These are phyloP conservation scores for Microcyclosporella mali DNA, from an alignment of 2,329 filamentous ascomycete species.

Conservation along the genomic window DNA sequence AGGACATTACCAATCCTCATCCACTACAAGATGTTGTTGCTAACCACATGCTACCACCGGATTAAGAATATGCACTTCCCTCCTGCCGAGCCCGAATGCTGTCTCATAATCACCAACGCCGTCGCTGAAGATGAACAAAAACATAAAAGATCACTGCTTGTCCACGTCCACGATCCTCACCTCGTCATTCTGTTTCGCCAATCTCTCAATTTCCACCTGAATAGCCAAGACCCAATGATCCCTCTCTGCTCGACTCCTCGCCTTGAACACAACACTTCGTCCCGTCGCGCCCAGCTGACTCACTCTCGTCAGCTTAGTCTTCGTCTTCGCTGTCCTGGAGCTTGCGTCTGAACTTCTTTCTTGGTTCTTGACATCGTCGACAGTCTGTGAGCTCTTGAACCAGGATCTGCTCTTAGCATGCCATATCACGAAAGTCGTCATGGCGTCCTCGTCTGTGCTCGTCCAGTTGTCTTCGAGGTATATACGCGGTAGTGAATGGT, in stretches of 20 bases:
- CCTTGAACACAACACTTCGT: constrained; percentile 59
- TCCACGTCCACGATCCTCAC: constrained; percentile 36
- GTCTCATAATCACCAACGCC: no score
- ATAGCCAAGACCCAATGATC: constrained; percentile 64
- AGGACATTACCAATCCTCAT: no score
- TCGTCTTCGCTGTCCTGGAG: constrained; percentile 24
- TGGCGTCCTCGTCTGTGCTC: constrained; percentile 58
- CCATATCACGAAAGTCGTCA: constrained; percentile 63
- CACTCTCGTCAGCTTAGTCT: constrained; percentile 51
- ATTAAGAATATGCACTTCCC: no score
- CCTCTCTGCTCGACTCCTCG: constrained; percentile 57
- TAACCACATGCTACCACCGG: no score
- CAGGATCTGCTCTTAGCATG: constrained; percentile 52
- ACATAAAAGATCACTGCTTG: constrained; percentile 1
- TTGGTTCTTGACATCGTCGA: constrained; percentile 26
- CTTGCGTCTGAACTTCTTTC: constrained; percentile 4
- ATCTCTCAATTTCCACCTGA: constrained; percentile 58
- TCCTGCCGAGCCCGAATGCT: no score
- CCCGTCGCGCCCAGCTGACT: constrained; percentile 56
- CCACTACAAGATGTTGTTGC: no score
- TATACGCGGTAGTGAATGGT: constrained; percentile 53
- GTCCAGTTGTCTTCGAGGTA: constrained; percentile 58
- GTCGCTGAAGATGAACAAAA: no score
- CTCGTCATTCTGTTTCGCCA: constrained; percentile 48
- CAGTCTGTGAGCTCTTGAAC: constrained; percentile 39